Percentiles rank a stretch among this genome's conserved stretches.
These are phyloP conservation scores for Endocalyx cinctus DNA, from an alignment of 2,329 filamentous ascomycete species.

Conservation along the genomic window DNA sequence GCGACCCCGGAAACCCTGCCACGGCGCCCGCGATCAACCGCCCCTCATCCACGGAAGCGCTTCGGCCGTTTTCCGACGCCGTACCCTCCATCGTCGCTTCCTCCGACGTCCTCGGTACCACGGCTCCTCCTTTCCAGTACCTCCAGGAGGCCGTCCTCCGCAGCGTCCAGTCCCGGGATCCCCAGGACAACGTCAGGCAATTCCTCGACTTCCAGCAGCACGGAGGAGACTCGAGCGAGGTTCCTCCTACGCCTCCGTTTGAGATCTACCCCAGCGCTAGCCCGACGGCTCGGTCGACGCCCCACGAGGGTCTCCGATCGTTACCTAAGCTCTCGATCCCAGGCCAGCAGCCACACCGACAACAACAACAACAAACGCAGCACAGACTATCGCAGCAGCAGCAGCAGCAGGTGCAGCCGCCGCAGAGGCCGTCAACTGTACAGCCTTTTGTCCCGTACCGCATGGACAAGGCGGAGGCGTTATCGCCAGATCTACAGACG, in stretches of 20 bases:
- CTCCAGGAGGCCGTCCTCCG: slow-evolving; percentile 72
- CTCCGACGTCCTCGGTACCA: slow-evolving; percentile 79
- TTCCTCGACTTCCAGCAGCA: slow-evolving; percentile 81
- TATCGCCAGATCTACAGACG: slow-evolving; percentile 54
- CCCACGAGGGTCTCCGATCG: slow-evolving; percentile 51
- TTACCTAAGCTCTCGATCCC: slow-evolving; percentile 63
- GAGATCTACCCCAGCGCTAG: slow-evolving; percentile 51
- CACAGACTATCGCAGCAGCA: slow-evolving; percentile 14
- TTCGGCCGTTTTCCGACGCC: slow-evolving; percentile 68
- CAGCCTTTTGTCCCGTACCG: slow-evolving; percentile 42
- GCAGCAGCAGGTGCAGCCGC: slow-evolving; percentile 18
- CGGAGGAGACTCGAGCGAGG: slow-evolving; percentile 39
- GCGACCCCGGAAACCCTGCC: slow-evolving; percentile 72
- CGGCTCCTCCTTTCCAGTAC: slow-evolving; percentile 58
- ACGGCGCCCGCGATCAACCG: slow-evolving; percentile 56
- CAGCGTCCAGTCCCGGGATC: slow-evolving; percentile 66
- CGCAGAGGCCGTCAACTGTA: slow-evolving; percentile 18
- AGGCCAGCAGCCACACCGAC: slow-evolving; percentile 21
- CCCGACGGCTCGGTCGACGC: slow-evolving; percentile 39
- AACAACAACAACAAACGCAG: slow-evolving; percentile 4
- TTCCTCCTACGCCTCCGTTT: slow-evolving; percentile 67
- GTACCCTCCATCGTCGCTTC: slow-evolving; percentile 84
- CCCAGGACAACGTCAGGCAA: slow-evolving; percentile 88
- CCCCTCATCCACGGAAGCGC: slow-evolving; percentile 44
- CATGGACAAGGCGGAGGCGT: slow-evolving; percentile 47